Evolutionary conservation across 2,329 filamentous ascomycete genomes (phyloP).

Genomic region (Canariomyces notabilis): DNA sequence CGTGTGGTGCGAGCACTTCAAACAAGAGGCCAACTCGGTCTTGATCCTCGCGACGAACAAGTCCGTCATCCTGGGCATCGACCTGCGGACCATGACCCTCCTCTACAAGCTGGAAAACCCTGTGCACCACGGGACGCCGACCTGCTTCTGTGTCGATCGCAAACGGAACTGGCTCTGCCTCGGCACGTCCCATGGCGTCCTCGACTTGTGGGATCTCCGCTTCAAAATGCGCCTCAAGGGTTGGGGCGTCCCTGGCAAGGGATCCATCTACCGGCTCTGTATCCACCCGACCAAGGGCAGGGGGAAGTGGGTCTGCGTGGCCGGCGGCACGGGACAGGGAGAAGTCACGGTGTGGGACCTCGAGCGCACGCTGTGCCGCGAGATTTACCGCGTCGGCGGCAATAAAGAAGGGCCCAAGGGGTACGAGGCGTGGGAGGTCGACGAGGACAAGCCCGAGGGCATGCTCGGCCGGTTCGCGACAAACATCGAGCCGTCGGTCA

Average conservation of each 20-base stretch:
- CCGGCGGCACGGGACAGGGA: slow-evolving; percentile 78
- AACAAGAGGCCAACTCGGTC: slow-evolving; percentile 73
- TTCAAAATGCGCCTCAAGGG: slow-evolving; percentile 83
- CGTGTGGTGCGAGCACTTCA: slow-evolving; percentile 90
- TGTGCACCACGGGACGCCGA: slow-evolving; percentile 84
- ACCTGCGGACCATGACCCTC: slow-evolving; percentile 79
- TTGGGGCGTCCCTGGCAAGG: slow-evolving; percentile 80
- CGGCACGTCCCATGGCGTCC: slow-evolving; percentile 85
- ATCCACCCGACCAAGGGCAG: slow-evolving; percentile 75
- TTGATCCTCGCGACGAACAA: slow-evolving; percentile 81
- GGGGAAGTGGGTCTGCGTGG: slow-evolving; percentile 80
- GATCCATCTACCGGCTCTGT: slow-evolving; percentile 71
- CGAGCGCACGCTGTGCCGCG: slow-evolving; percentile 80
- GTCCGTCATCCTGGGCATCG: slow-evolving; percentile 76
- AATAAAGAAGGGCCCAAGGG: slow-evolving; percentile 56
- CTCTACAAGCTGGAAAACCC: slow-evolving; percentile 81
- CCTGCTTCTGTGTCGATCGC: slow-evolving; percentile 82
- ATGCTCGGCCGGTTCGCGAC: slow-evolving; percentile 84
- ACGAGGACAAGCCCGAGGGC: slow-evolving; percentile 80
- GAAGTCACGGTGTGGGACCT: slow-evolving; percentile 96
- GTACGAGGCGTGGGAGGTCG: slow-evolving; percentile 82
- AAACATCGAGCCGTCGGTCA: slow-evolving; percentile 58
- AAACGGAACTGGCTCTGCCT: slow-evolving; percentile 86
- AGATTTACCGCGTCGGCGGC: slow-evolving; percentile 73
- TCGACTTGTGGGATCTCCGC: slow-evolving; percentile 95